Base-by-base conservation (phyloP, 2,329 filamentous ascomycete genomes). In the Sclerotinia glacialis region DNA sequence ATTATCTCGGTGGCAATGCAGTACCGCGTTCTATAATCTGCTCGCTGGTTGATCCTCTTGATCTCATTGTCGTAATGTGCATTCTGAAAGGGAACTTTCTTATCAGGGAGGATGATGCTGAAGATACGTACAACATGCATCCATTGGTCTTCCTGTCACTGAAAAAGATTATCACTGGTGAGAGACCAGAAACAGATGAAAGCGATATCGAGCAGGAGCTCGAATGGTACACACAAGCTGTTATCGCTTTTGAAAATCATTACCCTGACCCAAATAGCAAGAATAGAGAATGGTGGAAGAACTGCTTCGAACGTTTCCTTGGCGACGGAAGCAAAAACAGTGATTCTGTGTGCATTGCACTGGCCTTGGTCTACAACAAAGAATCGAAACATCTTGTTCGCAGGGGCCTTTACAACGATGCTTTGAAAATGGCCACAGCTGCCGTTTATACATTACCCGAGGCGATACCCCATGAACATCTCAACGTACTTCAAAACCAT, bases 271-370 rank as follows among this genome's bases (percentile, higher is more conserved):
- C 68, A 3, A 63, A 68, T 26, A 49, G 54, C 40, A 68, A 73
- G 11, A 65, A 67, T 42, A 65, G 71, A 61, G 67, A 66, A 31
- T 74, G 71, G 72, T 73, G 72, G 72, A 73, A 71, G 52, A 61
- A 50, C 6, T 71, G 70, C 47, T 72, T 74, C 54, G 64, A 68
- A 11, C 68, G 71, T n/a, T 56, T 73, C n/a, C 65, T 72, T 44
- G 54, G 62, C 31, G 60, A 67, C 34, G 69, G 66, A 52, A 69
- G 70, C 18, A 60, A 72, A n/a, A 62, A 68, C 26, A 69, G 56
- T 9, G 68, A 72, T 23, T 65, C 67, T 44, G 23, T 71, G 21
- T 66, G 67, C 49, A 61, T 66, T 34, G 69, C 71, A 14, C 58
- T 72, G 7, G 69, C 72, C 28, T 69, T 67, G 8, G 65, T 73